Base-by-base conservation (phyloP, 2,329 filamentous ascomycete species). In the Xenoacremonium recifei region DNA sequence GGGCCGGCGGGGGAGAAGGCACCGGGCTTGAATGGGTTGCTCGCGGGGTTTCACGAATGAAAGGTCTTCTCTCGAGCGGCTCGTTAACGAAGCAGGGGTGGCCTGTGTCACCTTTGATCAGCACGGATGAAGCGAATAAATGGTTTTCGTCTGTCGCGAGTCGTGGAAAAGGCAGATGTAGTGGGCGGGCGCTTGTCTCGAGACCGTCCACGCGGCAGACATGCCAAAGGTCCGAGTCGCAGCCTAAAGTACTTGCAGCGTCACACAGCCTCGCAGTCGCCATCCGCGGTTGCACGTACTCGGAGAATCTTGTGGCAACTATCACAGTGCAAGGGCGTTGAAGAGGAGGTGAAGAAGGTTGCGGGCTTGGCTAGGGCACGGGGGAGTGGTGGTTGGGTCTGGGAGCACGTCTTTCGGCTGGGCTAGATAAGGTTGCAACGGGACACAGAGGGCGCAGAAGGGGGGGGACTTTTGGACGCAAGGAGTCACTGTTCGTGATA, bases 231-330 rank as follows among this genome's bases (percentile, higher is more conserved):
- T 37, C 38, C 23, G 27, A 33, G 35, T 25, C 33, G 35, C 33
- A 35, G 29, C 34, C 34, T 42, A 21, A 48, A 42, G 37, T 48
- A 38, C 20, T 18, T 34, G 34, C 20, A 36, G 40, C n/a, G n/a
- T 23, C 29, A 37, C 49, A 57, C 50, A 48, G 37, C 47, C 27
- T 47, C 33, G 37, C 32, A 40, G 39, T 46, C 48, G 42, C 44
- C n/a, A 42, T 35, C 40, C 43, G 44, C 35, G 38, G 52, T 57
- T 54, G 57, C 53, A 57, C 45, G 50, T 43, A 49, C 45, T 51
- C 44, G 51, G 36, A 39, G 35, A 35, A 51, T 27, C 49, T 44
- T 36, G 40, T 41, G 49, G 49, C 45, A 58, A 45, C 42, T 54
- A 44, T 58, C 55, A 58, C 53, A 37, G 45, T 49, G n/a, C n/a